A percentile compares a stretch with the other conserved stretches of the same genome.
These are phyloP conservation scores for Ilex aquifolium DNA, from an alignment of 257 asterid species.

Conservation along the genomic window DNA sequence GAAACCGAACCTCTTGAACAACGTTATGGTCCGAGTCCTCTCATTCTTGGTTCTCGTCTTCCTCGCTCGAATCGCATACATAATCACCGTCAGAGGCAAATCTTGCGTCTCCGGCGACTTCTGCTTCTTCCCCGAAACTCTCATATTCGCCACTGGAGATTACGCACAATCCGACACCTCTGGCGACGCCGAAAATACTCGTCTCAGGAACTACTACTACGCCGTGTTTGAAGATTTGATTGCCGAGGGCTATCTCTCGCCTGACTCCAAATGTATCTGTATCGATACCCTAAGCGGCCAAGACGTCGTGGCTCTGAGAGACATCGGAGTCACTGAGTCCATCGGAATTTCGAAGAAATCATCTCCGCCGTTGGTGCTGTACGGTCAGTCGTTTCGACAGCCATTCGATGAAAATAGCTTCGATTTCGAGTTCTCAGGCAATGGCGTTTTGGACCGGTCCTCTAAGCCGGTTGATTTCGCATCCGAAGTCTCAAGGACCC, in stretches of 20 bases:
- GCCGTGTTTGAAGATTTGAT: slow-evolving; percentile 48
- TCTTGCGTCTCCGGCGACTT: slow-evolving; percentile 34
- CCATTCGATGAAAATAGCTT: slow-evolving; percentile 32
- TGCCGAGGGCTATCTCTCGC: slow-evolving; percentile 34
- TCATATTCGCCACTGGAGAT: not conserved
- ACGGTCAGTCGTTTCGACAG: slow-evolving; percentile 14
- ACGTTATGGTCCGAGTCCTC: slow-evolving; percentile 44
- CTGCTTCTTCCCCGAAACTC: slow-evolving; percentile 27
- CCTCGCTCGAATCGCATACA: slow-evolving; percentile 52
- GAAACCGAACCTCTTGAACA: slow-evolving; percentile 29
- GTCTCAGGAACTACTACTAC: slow-evolving; percentile 28
- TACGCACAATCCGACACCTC: not conserved
- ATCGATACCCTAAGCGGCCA: slow-evolving; percentile 29
- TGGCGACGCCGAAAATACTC: slow-evolving; percentile 12
- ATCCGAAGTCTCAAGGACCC: slow-evolving; percentile 41
- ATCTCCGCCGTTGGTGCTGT: slow-evolving; percentile 19
- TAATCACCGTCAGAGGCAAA: slow-evolving; percentile 38
- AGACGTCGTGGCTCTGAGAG: slow-evolving; percentile 39
- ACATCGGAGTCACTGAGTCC: slow-evolving; percentile 39
- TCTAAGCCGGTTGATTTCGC: slow-evolving; percentile 34
- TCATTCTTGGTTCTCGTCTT: slow-evolving; percentile 46
- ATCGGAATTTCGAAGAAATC: slow-evolving; percentile 31
- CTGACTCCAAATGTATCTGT: slow-evolving; percentile 40
- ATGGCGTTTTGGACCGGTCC: slow-evolving; percentile 31
- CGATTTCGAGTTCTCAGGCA: slow-evolving; percentile 43